Conservation (phyloP, 371 early-diverging fungal species). For the Parasitella parasitica region DNA sequence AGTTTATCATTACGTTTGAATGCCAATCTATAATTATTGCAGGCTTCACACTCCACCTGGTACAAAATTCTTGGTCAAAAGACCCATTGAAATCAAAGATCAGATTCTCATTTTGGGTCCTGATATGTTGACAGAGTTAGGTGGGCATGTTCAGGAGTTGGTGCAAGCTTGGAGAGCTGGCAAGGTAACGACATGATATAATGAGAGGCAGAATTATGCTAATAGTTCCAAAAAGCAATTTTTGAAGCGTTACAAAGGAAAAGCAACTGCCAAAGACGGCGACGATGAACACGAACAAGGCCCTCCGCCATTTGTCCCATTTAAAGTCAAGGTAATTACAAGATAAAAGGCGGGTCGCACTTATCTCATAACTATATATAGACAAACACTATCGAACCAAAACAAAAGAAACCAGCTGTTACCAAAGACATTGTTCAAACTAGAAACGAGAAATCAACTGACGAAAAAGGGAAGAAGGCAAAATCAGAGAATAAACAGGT, state of each 20-base stretch:
- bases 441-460: neutral
- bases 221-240: slow-evolving; percentile 28
- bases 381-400: slow-evolving; percentile 12
- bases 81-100: slow-evolving; percentile 34
- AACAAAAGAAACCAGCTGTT: neutral
- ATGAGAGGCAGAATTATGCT: neutral
- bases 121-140: slow-evolving; percentile 34
- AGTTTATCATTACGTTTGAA: too few relatives aligned
- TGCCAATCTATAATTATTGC: neutral
- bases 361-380: neutral
- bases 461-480: neutral
- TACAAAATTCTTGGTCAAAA: slow-evolving; percentile 36
- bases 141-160: slow-evolving; percentile 46
- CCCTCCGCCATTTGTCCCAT: slow-evolving; percentile 47
- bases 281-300: slow-evolving; percentile 21
- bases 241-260: slow-evolving; percentile 24
- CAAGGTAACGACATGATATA: slow-evolving; percentile 23
- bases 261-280: slow-evolving; percentile 7
- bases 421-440: neutral
- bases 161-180: slow-evolving; percentile 49
- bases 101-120: slow-evolving; percentile 35
- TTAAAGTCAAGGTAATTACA: slow-evolving; percentile 33
- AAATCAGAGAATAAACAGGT: neutral
- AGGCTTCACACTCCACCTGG: slow-evolving; percentile 48
- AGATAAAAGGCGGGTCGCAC: neutral